Evolutionary conservation across 2,329 filamentous ascomycete species (phyloP), one percentile per base, ranked within the genome.

Genomic region (Nigrospora sphaerica): DNA sequence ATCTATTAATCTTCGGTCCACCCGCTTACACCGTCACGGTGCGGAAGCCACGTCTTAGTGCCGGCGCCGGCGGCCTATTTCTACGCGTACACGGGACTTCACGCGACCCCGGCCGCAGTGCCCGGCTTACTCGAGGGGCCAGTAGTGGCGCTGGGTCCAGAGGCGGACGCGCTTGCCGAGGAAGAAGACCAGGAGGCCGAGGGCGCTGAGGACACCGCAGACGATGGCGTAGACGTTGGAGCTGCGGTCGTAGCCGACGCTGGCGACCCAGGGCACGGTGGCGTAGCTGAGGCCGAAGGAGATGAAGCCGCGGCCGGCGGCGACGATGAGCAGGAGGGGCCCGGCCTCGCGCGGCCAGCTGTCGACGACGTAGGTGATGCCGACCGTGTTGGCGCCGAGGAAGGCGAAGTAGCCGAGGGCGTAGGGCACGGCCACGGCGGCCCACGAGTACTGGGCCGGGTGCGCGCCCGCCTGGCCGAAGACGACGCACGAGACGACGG

Each of bases 391-490:
- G 13, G 55, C 57, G 3, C 54, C 57, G 0, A 61, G 31, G 48
- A 62, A 61, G 4, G 52, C 49, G 32, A 61, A 58, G 47, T 54
- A 59, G 9, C 51, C 46, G 16, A 45, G 23, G 38, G 51, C 46
- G 39, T 54, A 57, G 0, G 55, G 44, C 2, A 54, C 48, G 1
- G 50, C 55, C 28, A 54, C 44, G 6, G 54, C 36, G 12, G 49
- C 48, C 53, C 55, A 57, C 11, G 47, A 36, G 45, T 50, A 57
- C 82, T 82, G 44, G 18, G 37, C 13, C 13, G 43, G 49, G n/a
- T 40, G 39, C 18, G 42, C 39, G 17, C 39, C 43, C 6, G 42
- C 47, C 23, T 45, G 41, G 17, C 47, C 49, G 35, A 42, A 49
- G 32, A 51, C 16, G 42, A 51, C 46, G 32, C 44, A 44, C 11